Base-by-base conservation (phyloP, 2,329 filamentous ascomycete species). In the Curvularia sp. region DNA sequence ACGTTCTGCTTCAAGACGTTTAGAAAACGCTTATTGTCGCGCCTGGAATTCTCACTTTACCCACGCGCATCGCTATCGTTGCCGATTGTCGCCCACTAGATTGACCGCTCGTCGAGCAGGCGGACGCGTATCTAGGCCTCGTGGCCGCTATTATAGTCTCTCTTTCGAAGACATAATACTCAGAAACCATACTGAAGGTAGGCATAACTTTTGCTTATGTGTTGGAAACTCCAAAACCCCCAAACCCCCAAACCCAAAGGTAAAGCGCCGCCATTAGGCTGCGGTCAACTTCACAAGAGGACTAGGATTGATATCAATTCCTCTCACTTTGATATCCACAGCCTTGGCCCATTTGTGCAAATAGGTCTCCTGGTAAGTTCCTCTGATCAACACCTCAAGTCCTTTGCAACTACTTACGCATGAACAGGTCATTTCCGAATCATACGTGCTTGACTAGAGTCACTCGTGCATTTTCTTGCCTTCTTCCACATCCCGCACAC, bases 61-160 rank as follows among this genome's bases (percentile, higher is more conserved):
- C 33, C 33, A 7, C 31, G 20, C 57, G 51, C 41, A 49, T 39
- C 52, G 55, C 52, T 22, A 4, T 26, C 31, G 28, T 28, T 53
- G 42, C 55, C 28, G 28, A 31, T 31, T 10, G 9, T 31, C 28
- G 28, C 42, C 57, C 44, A 55, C 57, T 57, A 31, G 33, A 60
- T 47, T 54, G 57, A 60, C 61, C 57, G 64, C 60, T 58, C 18
- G 15, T 39, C 20, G 20, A 48, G 35, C 30, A 48, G 47, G 35
- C 31, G 30, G 20, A 53, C 53, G 48, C 48, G 55, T 28, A 63
- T 56, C 41, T n/a, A 30, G 20, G 35, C 28, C 47, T 35, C 22
- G 55, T 55, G 52, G 58, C 59, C 44, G 31, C 26, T 43, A 28
- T 43, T 20, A n/a, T 28, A 57, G 52, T 49, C 57, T 57, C 26